Base-by-base conservation (phyloP, 441 rosid species). In the Pelargonium cotyledonis region DNA sequence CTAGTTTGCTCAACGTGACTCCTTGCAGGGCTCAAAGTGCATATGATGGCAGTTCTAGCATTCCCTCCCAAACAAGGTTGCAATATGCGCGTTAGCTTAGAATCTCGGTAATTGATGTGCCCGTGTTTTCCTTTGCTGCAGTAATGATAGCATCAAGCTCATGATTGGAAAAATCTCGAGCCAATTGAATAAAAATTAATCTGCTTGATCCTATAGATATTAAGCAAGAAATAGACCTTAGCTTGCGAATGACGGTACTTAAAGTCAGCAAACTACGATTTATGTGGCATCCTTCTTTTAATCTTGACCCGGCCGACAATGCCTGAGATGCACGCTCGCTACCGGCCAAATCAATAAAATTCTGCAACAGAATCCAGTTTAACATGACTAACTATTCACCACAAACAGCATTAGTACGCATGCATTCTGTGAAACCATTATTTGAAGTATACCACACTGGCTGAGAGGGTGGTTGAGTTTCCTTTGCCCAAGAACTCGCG, bases 321-420 rank as follows among this genome's bases (percentile, higher is more conserved):
- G 99, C 80, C 82, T 94, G 97, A 63, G 97, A 94, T 72, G 99
- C 99, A 19, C 91, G 96, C 82, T 94, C 99, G 77, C 99, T 91
- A 64, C 97, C 96, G 9, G 97, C 99, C 78, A 94, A 77, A 82
- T 94, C 99, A 72, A 91, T 78, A 70, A 94, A 91, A 80, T 90
- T 94, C 97, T 91, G 85, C 80, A 72, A 63, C 68, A 76, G 68
- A 65, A 74, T 7, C 62, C 23, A 18, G 19, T 18, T 55, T 16
- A 55, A 21, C 2, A 7, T 29, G 35, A 29, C 35, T 29, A 29
- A 29, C 35, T 29, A 29, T 3, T 29, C 35, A 29, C 35, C 35
- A 29, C 3, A 4, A 29, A 29, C 35, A 29, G 1, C 35, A 29
- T 29, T 29, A 29, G 35, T 29, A 29, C 3, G 35, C 35, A 29